Base-by-base conservation (phyloP, 495 filamentous ascomycete genomes). In the Neohortaea acidophila region DNA sequence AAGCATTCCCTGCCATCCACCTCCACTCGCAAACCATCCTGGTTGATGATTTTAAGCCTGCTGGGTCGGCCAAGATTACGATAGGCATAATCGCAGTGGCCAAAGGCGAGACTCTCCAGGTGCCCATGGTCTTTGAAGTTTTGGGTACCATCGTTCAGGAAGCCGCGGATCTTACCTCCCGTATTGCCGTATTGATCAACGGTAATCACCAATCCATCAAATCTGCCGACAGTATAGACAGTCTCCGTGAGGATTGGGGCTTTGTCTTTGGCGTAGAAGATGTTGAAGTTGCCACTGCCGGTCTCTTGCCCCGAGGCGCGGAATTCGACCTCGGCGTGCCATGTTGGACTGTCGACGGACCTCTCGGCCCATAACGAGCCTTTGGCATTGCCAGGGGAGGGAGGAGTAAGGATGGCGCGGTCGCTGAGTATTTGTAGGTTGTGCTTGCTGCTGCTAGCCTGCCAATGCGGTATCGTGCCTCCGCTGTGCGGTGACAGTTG, bases 341-440 rank as follows among this genome's bases (percentile, higher is more conserved):
- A 97, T 57, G 77, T 71, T 13, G 14, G 26, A 30, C 36, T 38
- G 9, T 42, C 44, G 22, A 48, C 32, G 9, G 52, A 29, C 9
- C 47, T 67, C 34, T 85, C 73, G 21, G 78, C 64, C 84, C 89
- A 97, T 42, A 84, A 55, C 33, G 77, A 80, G 44, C 81, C 82
- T 59, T 86, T 73, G 45, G 74, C 72, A 56, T 89, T 89, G 30
- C 89, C 89, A 8, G 87, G 85, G 35, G 70, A 73, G 6, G 82
- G 77, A 1, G 91, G 89, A 7, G 91, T 97, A 33, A 97, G 67
- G 52, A 97, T 82, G 38, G 96, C 42, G 55, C 85, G 84, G 63
- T 96, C 83, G 31, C 84, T 91, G 44, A 96, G 70, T 48, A 92
- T 54, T 49, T 81, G 66, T 36, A 87, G 80, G 4, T 62, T 53